A percentile compares a stretch with the other conserved stretches of the same genome.
phyloP scores from a whole-genome alignment of 2,329 filamentous ascomycete species.

The Botrytis pseudocinerea region DNA sequence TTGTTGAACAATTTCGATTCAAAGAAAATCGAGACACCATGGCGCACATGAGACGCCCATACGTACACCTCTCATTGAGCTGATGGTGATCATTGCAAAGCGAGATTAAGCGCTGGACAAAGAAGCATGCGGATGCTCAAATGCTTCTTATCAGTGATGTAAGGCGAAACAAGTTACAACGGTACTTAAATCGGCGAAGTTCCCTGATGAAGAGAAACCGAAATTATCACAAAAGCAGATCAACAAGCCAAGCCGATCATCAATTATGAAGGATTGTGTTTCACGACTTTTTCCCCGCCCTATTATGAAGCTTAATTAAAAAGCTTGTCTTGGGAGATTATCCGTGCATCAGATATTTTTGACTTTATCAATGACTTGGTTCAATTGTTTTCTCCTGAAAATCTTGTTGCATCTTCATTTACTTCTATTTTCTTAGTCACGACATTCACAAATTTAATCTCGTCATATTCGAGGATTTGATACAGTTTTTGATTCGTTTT shows the following conservation, averaged over 20 bases:
- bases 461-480: neutral
- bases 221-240: neutral
- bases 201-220: neutral
- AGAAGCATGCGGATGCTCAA: neutral
- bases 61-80: neutral
- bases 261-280: slow-evolving; percentile 6
- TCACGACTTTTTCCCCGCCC: neutral
- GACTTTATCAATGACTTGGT: neutral
- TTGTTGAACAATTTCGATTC: neutral
- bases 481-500: neutral
- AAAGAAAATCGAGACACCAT: neutral
- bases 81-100: neutral
- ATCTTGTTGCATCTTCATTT: neutral
- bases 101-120: neutral
- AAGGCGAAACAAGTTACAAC: neutral
- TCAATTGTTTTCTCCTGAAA: neutral
- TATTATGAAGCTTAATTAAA: slow-evolving; percentile 1
- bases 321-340: neutral
- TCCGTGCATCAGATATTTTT: neutral
- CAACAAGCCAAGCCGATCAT: neutral
- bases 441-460: neutral
- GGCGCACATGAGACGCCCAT: neutral
- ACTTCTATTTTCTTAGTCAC: neutral
- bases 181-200: too few relatives aligned
- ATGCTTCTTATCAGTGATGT: neutral